These are phyloP conservation scores for Kazachstania psychrophila DNA, from an alignment of 805 yeast species.

Conservation along the genomic window DNA sequence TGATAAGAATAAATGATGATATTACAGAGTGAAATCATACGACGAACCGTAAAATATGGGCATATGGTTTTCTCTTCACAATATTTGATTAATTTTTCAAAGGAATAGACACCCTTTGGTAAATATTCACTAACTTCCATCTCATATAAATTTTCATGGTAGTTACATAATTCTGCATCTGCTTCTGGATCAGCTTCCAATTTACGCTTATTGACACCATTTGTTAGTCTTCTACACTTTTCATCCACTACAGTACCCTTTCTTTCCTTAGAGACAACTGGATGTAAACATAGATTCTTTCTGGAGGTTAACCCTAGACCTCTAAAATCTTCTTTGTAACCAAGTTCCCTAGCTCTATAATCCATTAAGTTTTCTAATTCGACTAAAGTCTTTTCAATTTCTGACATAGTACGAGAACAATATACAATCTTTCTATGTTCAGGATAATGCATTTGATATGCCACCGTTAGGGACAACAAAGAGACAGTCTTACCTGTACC, in stretches of 20 bases:
- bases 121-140: constrained; percentile 80
- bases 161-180: constrained; percentile 62
- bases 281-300: constrained; percentile 88
- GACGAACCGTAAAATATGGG: constrained; percentile 94
- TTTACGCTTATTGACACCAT: constrained; percentile 71
- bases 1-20: constrained; percentile 94
- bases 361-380: constrained; percentile 86
- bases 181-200: constrained; percentile 51
- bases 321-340: constrained; percentile 80
- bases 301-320: constrained; percentile 92
- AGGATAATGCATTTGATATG: constrained; percentile 90
- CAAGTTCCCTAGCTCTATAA: constrained; percentile 72
- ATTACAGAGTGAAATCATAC: constrained; percentile 94
- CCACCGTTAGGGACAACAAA: constrained; percentile 79
- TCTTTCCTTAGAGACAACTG: constrained; percentile 75
- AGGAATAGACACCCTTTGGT: constrained; percentile 91
- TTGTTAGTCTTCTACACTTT: constrained; percentile 87
- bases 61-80: constrained; percentile 77
- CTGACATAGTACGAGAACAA: constrained; percentile 99
- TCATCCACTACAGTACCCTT: constrained; percentile 94
- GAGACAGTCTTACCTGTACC: constrained; percentile 98
- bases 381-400: constrained; percentile 91
- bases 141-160: constrained; percentile 82
- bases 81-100: constrained; percentile 69
- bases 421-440: constrained; percentile 86